Base-by-base conservation (phyloP, 768 basidiomycete species). In the Boletus rubescentipes region DNA sequence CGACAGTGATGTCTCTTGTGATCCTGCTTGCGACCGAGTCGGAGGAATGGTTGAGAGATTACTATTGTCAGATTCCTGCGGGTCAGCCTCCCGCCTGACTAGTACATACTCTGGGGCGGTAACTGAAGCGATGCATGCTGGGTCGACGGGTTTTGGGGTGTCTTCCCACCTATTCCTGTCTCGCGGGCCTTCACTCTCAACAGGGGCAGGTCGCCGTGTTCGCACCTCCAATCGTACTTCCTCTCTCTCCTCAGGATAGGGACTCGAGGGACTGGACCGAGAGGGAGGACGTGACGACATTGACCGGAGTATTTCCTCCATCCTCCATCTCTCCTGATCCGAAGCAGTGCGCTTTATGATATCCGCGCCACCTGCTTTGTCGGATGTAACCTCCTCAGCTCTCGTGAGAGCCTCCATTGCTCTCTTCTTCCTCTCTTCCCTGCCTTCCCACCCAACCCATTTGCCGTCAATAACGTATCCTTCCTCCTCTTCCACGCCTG, bases 401-500 rank as follows among this genome's bases (percentile, higher is more conserved):
- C 15, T 46, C 30, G 53, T 20, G 41, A 38, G 50, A 20, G 16
- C 21, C 34, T 32, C 44, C 43, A 20, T 37, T 9, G 32, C 9
- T 43, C 26, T 52, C 54, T 37, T 54, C 57, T 43, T 61, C 42
- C 53, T 58, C 35, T 54, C 62, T 37, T 61, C 54, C 39, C n/a
- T 60, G 23, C 54, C 61, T 34, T 47, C 41, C 56, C 37, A 40
- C 7, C 61, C 67, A 43, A 61, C 50, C 65, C 68, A 65, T 30
- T 46, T 44, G 11, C 67, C 58, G 21, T 65, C 58, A 29, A 63
- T 53, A 29, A 63, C 53, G 21, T 61, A 61, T 10, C 66, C 67
- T 54, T 78, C 77, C 1, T 82, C 83, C 63, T 93, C 91, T 26
- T 91, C 91, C 46, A 86, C 84, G 9, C 80, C 77, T 3, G 91